Conservation (phyloP, 116 monocot genomes). For the Trichopus zeylanicus region DNA sequence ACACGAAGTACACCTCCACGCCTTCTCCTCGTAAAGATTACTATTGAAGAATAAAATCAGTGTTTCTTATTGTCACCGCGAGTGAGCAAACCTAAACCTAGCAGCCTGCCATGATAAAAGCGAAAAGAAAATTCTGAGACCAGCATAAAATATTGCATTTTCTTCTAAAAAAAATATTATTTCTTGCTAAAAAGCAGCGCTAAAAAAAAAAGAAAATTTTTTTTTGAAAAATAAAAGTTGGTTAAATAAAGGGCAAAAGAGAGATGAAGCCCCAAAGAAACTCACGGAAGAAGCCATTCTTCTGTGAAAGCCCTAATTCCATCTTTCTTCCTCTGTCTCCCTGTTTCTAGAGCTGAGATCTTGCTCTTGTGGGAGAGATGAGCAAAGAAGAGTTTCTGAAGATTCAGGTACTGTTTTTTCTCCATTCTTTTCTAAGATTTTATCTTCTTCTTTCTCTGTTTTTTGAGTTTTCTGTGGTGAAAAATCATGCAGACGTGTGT, state of each 20-base stretch:
- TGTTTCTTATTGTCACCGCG: not conserved
- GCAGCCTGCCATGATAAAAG: too few relatives aligned
- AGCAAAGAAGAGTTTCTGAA: conserved; percentile 10
- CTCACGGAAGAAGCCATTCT: not conserved
- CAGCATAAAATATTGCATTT: too few relatives aligned
- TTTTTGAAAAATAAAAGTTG: conserved; percentile 4
- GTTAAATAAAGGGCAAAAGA: conserved; percentile 6
- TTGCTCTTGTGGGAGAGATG: too few relatives aligned
- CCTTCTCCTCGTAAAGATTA: not conserved
- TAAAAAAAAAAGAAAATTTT: not conserved
- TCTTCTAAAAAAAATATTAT: not conserved
- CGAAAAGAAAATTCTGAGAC: not conserved
- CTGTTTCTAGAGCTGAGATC: too few relatives aligned
- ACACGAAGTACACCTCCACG: not conserved
- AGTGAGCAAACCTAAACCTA: not conserved
- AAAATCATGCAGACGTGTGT: conserved; percentile 32
- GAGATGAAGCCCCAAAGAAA: too few relatives aligned
- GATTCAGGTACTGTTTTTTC: conserved; percentile 10
- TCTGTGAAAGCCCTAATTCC: too few relatives aligned
- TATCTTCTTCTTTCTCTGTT: not conserved
- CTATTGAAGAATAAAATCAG: not conserved
- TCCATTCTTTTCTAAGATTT: not conserved
- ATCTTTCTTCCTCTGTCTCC: not conserved
- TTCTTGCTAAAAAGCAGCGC: conserved; percentile 3
- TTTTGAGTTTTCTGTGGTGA: not conserved